Percentiles rank a stretch among this genome's conserved stretches.
Conservation (phyloP, 768 basidiomycete genomes). For the Ramaria sp. region DNA sequence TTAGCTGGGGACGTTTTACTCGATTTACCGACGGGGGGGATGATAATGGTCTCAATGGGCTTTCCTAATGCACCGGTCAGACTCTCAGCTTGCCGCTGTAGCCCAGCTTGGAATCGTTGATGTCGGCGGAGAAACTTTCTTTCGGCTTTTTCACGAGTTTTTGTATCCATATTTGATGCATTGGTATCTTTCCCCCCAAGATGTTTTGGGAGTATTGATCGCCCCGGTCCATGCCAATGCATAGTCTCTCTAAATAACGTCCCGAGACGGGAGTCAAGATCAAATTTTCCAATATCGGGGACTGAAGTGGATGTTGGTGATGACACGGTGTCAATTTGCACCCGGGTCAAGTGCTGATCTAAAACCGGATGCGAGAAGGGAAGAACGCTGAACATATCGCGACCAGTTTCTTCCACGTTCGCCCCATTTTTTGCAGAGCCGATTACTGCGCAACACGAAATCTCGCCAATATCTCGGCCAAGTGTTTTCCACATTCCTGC, state of each 20-base stretch:
- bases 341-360: conserved; percentile 26
- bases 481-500: conserved; percentile 17
- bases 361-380: conserved; percentile 31
- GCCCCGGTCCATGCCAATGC: conserved; percentile 49
- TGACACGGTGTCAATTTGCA: conserved; percentile 19
- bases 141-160: conserved; percentile 26
- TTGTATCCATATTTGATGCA: conserved; percentile 16
- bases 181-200: conserved; percentile 34
- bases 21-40: conserved; percentile 27
- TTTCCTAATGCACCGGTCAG: conserved; percentile 31
- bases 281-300: background rate
- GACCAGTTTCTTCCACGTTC: background rate
- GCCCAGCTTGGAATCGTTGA: conserved; percentile 46
- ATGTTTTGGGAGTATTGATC: conserved; percentile 39
- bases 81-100: conserved; percentile 51
- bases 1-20: background rate
- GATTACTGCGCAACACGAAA: conserved; percentile 18
- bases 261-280: conserved; percentile 19
- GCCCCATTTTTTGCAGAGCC: background rate
- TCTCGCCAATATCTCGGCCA: conserved; percentile 18
- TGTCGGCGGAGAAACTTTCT: conserved; percentile 31
- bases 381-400: conserved; percentile 18
- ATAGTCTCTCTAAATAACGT: conserved; percentile 36
- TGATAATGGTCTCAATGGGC: conserved; percentile 40
- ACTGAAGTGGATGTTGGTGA: background rate